These are phyloP conservation scores for Ceratocystis papillata DNA, from an alignment of 2,329 filamentous ascomycete species.

Conservation along the genomic window DNA sequence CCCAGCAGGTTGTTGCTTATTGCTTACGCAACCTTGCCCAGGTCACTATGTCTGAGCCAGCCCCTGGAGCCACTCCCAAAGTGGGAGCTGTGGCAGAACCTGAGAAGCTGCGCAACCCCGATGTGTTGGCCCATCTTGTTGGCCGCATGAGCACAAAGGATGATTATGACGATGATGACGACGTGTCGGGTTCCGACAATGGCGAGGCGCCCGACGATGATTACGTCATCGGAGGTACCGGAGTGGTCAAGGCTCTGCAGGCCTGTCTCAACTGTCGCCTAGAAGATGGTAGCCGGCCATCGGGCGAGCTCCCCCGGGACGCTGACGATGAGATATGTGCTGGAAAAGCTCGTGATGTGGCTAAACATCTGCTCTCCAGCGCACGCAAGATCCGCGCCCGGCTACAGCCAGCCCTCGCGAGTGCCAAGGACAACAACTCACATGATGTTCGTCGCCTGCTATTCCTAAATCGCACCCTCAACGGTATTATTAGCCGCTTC, in stretches of 20 bases:
- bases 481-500: conserved; percentile 87
- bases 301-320: conserved; percentile 33
- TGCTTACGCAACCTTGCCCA: conserved; percentile 84
- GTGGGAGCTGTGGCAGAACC: conserved; percentile 24
- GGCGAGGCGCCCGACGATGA: conserved; percentile 69
- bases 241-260: conserved; percentile 84
- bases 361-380: conserved; percentile 74
- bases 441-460: conserved; percentile 69
- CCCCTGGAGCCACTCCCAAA: conserved; percentile 34
- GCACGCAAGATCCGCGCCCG: conserved; percentile 79
- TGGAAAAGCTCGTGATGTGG: conserved; percentile 79
- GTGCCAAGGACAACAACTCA: conserved; percentile 59
- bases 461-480: conserved; percentile 79
- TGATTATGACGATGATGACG: conserved; percentile 46
- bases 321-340: conserved; percentile 27
- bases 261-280: conserved; percentile 72
- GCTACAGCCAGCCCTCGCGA: conserved; percentile 70
- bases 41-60: conserved; percentile 55
- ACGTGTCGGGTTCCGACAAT: conserved; percentile 34
- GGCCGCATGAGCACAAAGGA: conserved; percentile 50
- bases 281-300: conserved; percentile 47
- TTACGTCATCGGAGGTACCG: conserved; percentile 91
- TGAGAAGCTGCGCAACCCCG: conserved; percentile 44
- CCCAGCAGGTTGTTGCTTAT: conserved; percentile 90
- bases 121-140: conserved; percentile 77